Conservation (phyloP, 805 yeast species). For the Candida piceae region DNA sequence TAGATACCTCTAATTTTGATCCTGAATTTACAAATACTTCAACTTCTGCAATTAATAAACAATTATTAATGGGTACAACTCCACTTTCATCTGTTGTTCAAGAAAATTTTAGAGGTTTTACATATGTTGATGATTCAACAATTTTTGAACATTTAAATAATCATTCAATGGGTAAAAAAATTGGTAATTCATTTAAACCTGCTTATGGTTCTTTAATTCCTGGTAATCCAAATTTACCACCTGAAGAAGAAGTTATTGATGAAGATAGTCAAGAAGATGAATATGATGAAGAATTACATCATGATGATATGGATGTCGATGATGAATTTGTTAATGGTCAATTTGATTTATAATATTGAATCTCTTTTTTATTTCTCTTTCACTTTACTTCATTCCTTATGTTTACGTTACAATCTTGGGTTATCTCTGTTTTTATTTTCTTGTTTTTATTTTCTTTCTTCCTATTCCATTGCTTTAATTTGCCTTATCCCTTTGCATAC, state of each 20-base stretch:
- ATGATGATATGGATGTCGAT: constrained; percentile 47
- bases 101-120: constrained; percentile 94
- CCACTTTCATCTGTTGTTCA: constrained; percentile 94
- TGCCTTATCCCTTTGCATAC: neutral
- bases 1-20: constrained; percentile 95
- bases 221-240: constrained; percentile 74
- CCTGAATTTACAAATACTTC: constrained; percentile 95
- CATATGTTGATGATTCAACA: constrained; percentile 90
- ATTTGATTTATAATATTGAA: constrained; percentile 74
- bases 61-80: constrained; percentile 59
- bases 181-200: constrained; percentile 35
- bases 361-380: neutral
- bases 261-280: constrained; percentile 50
- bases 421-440: neutral
- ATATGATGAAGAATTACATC: constrained; percentile 39
- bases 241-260: constrained; percentile 80
- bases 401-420: too few relatives aligned
- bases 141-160: constrained; percentile 73
- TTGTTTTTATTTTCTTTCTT: neutral
- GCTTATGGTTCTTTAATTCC: constrained; percentile 66
- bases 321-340: constrained; percentile 87
- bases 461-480: neutral
- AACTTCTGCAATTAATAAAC: constrained; percentile 72
- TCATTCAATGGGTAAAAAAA: constrained; percentile 32
- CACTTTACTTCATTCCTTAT: too few relatives aligned